Evolutionary conservation across 2,329 filamentous ascomycete species (phyloP), one percentile per base, ranked within the genome.

Genomic region (Bipolaris victoriae): DNA sequence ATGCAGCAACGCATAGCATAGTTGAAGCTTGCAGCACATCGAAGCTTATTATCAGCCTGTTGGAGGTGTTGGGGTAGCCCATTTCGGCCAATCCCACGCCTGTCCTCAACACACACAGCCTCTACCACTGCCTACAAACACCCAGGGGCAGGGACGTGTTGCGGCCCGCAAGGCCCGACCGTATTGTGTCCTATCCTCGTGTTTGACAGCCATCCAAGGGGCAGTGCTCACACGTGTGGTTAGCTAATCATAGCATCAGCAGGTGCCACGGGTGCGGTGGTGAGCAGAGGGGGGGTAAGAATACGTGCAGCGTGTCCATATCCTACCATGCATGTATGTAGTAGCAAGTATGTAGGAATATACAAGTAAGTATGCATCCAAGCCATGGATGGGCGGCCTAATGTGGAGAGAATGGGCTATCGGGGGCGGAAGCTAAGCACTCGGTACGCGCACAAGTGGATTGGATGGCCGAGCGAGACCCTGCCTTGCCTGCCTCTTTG

Each of bases 351-450:
- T 31, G n/a, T 18, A 20, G 18, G 18, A 6, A 7, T 40, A 22
- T 26, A 31, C 11, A 18, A 16, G 26, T 3, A 39, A 15, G 40
- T 22, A 43, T 18, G 3, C 13, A 18, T n/a, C 13, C 7, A 43
- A 9, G 6, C 22, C 24, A 31, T 15, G 3, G 22, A 18, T 45
- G 24, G 47, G 47, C 36, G 24, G 37, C 35, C 20, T 49, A 16
- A 26, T 33, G 47, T 40, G 36, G 48, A 49, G 47, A 44, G 39
- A 24, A 22, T 40, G 36, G 36, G 26, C 11, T 40, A 29, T 24
- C 37, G 37, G 47, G 33, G 37, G 47, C 49, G 49, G 49, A 35
- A 51, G 39, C 49, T 51, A 51, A 39, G 45, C 39, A 7, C 48
- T 43, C 37, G 48, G 24, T 50, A 43, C 39, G 48, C 48, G 48